A percentile compares a stretch with the other conserved stretches of the same genome.
Conservation (phyloP, 371 early-diverging fungal genomes). For the Rhizomucor pusillus region DNA sequence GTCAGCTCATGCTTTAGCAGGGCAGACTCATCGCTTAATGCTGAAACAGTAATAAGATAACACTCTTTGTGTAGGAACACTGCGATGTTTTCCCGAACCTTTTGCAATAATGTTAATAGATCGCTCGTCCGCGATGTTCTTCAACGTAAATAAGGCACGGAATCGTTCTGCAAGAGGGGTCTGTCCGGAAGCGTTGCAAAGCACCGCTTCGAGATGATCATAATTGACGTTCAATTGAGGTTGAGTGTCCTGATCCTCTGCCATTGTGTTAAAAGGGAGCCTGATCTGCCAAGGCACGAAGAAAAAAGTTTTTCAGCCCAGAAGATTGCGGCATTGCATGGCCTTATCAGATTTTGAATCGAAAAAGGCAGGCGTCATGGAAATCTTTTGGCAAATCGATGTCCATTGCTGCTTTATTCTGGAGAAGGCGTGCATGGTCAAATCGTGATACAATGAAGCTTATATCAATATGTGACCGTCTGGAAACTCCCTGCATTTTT, state of each 20-base stretch:
- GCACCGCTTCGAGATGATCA: conserved; percentile 48
- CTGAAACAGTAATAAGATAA: conserved; percentile 30
- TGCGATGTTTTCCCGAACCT: conserved; percentile 43
- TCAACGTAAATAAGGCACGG: conserved; percentile 95
- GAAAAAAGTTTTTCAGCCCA: no score
- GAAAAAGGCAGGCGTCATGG: no score
- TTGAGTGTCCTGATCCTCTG: conserved; percentile 1
- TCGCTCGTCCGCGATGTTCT: conserved; percentile 75
- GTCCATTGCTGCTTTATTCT: no score
- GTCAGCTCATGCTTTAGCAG: conserved; percentile 99
- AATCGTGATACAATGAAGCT: no score
- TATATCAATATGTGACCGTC: no score
- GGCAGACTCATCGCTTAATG: conserved; percentile 85
- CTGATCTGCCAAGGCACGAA: no score
- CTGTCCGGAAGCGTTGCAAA: conserved; percentile 60
- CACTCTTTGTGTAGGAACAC: no score
- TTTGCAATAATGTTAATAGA: conserved; percentile 84
- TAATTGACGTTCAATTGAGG: conserved; percentile 26
- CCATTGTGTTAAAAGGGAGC: not conserved
- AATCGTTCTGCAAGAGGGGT: conserved; percentile 81
- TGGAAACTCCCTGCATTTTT: no score
- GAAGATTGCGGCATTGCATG: no score
- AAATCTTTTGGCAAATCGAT: no score
- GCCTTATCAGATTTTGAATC: no score
- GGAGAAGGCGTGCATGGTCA: no score